Base-by-base conservation (phyloP, 1,139 yeast genomes). In the Blastobotrys aristatus region DNA sequence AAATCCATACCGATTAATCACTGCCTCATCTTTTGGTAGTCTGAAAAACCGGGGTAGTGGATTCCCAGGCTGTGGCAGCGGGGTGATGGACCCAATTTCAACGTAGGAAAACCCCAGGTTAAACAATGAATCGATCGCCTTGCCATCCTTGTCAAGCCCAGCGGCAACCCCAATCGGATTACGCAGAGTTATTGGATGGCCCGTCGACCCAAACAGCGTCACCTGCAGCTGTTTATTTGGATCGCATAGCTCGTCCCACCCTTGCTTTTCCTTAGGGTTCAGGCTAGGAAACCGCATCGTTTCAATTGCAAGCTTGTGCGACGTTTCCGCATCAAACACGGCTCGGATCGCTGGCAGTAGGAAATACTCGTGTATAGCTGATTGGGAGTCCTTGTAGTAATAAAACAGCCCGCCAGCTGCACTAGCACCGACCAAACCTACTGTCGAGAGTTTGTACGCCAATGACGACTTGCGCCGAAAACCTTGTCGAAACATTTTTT, bases 161-260 rank as follows among this genome's bases (percentile, higher is more conserved):
- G 98, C 97, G 43, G 97, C 97, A 58, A 90, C 75, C 6, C 97
- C 97, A 49, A 90, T 72, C 18, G 97, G 97, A 49, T 82, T 82
- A 27, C 76, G 73, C 60, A 90, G 68, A 0, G 62, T 68, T 45
- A 66, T 44, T 6, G 65, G 64, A 41, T 59, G 62, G 38, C 53
- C 56, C 14, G 57, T 51, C 40, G 57, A 52, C 17, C 47, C 43
- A 48, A 67, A 67, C 22, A 68, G 53, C n/a, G 61, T 56, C 16
- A 64, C 66, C 20, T 55, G 48, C 30, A 67, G 55, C 43, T 55
- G 53, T 5, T 54, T 50, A n/a, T 55, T 46, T 5, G 70, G 69
- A 44, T 67, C 71, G 40, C 59, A 51, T 8, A 48, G 49, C 21
- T 53, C 51, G 27, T 64, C 66, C 66, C 65, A 63, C 36, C 53